Evolutionary conservation across 768 basidiomycete genomes (phyloP).

Genomic region (Pulveroboletus sp.): DNA sequence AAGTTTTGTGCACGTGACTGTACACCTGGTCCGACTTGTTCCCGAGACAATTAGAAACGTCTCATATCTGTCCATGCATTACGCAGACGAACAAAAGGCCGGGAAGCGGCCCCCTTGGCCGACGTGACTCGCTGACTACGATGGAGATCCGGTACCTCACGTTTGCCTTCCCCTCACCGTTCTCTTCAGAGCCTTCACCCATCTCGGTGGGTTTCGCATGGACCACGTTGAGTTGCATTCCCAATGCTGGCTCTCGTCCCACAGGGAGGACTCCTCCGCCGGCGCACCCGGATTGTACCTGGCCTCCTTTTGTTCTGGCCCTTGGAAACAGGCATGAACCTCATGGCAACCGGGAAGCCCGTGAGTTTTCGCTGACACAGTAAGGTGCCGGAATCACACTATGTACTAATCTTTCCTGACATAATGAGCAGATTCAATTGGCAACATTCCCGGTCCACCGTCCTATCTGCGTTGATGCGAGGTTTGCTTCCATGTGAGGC

Average conservation of each 20-base stretch:
- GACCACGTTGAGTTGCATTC: neutral
- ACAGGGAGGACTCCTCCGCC: neutral
- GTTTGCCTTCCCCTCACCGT: neutral
- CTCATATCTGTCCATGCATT: constrained; percentile 2
- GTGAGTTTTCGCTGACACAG: neutral
- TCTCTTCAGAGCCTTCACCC: too few species aligned
- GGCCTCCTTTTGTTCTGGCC: constrained; percentile 21
- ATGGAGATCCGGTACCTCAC: too few species aligned
- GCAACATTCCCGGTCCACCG: constrained; percentile 7
- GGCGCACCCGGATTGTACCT: neutral
- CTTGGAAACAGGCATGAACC: constrained; percentile 5
- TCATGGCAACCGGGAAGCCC: constrained; percentile 6
- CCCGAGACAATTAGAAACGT: constrained; percentile 20
- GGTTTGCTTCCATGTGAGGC: neutral
- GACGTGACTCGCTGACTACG: neutral
- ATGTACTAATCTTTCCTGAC: neutral
- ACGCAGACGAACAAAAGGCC: constrained; percentile 12
- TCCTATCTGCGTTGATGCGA: constrained; percentile 1
- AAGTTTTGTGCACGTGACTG: constrained; percentile 13
- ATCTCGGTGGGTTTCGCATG: neutral
- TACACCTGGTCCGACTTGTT: constrained; percentile 7
- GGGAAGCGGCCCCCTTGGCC: neutral
- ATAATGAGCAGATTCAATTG: constrained; percentile 19
- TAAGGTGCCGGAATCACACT: neutral
- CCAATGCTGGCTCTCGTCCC: neutral